A percentile compares a stretch with the other conserved stretches of the same genome.
Conservation (phyloP, 306 rosid species). For the Trichosanthes cucumerina region DNA sequence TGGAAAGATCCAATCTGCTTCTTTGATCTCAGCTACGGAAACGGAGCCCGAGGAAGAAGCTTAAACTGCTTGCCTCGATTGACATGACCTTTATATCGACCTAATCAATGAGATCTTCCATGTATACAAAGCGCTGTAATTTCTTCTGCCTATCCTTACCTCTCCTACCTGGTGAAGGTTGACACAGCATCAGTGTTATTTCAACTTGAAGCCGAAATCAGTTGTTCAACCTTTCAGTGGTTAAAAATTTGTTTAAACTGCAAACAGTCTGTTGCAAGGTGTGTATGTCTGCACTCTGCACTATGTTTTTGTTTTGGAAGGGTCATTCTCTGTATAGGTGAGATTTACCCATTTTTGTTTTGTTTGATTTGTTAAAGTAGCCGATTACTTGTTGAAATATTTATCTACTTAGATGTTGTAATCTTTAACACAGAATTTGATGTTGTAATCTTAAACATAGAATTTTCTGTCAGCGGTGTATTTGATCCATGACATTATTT, state of each 20-base stretch:
- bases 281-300: not conserved
- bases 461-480: not conserved
- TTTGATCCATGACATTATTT: not conserved
- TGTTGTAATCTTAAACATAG: not conserved
- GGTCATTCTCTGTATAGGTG: not conserved
- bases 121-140: not conserved
- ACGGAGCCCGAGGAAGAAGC: slow-evolving; percentile 47
- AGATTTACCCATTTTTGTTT: not conserved
- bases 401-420: not conserved
- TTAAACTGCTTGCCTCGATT: slow-evolving; percentile 31
- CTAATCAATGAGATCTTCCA: not conserved
- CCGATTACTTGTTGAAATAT: not conserved
- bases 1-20: slow-evolving; percentile 95
- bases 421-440: not conserved
- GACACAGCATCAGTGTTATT: not conserved
- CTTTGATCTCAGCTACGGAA: slow-evolving; percentile 64
- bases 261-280: not conserved
- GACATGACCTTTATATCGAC: not conserved
- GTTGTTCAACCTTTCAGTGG: not conserved
- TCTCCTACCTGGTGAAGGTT: not conserved
- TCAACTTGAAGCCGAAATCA: not conserved
- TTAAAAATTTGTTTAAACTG: not conserved
- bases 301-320: not conserved
- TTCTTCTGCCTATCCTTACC: not conserved
- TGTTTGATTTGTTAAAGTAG: not conserved